Conservation (phyloP, 1,139 yeast species). For the Candida tetrigidarum region DNA sequence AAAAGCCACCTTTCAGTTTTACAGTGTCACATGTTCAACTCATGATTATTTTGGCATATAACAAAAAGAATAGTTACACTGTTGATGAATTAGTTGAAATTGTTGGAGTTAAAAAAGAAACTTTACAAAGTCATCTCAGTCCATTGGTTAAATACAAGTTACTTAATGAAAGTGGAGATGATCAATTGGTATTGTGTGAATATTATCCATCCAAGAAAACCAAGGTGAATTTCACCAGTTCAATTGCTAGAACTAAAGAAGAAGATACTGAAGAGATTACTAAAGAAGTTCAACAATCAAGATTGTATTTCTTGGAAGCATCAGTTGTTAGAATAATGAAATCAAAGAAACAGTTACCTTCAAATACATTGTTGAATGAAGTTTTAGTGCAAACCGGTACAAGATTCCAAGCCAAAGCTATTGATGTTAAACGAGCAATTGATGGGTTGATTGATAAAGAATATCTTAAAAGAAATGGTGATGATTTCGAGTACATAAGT, state of each 20-base stretch:
- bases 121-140: slow-evolving; percentile 72
- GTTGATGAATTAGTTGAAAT: slow-evolving; percentile 63
- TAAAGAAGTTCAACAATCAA: slow-evolving; percentile 84
- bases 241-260: slow-evolving; percentile 56
- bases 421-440: slow-evolving; percentile 87
- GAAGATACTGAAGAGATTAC: slow-evolving; percentile 77
- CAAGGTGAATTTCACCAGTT: slow-evolving; percentile 83
- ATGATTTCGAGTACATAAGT: slow-evolving; percentile 81
- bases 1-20: slow-evolving; percentile 73
- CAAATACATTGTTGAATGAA: slow-evolving; percentile 82
- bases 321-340: slow-evolving; percentile 97
- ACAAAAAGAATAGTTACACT: slow-evolving; percentile 63
- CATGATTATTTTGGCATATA: slow-evolving; percentile 81
- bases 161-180: slow-evolving; percentile 33
- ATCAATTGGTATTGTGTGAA: slow-evolving; percentile 73
- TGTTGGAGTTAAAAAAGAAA: slow-evolving; percentile 69
- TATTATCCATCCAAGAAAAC: slow-evolving; percentile 88
- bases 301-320: slow-evolving; percentile 87
- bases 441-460: slow-evolving; percentile 87
- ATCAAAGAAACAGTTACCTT: slow-evolving; percentile 80
- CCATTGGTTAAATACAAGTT: slow-evolving; percentile 84
- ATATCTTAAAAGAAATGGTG: slow-evolving; percentile 80
- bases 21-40: slow-evolving; percentile 87
- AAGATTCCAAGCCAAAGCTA: slow-evolving; percentile 82
- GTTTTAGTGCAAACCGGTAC: slow-evolving; percentile 86